These are phyloP conservation scores for Phlyctochytrium planicorne DNA, from an alignment of 192 early-diverging fungal species.

Conservation along the genomic window DNA sequence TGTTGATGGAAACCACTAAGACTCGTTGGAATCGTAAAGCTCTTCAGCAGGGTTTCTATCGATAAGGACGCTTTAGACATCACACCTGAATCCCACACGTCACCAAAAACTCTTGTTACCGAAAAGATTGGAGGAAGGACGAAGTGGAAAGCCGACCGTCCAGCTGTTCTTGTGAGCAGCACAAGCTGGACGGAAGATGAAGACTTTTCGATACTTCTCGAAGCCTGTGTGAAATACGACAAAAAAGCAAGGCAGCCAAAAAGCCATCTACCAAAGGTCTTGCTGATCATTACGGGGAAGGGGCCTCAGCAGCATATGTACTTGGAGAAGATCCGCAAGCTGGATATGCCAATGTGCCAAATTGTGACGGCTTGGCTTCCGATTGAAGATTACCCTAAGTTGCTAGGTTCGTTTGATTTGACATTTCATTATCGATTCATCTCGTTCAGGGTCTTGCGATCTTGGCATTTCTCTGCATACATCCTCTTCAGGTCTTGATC, in stretches of 20 bases:
- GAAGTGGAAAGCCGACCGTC: slow-evolving; percentile 49
- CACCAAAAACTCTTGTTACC: background rate
- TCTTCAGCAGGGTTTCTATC: no score
- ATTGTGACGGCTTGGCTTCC: slow-evolving; percentile 82
- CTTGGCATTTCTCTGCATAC: slow-evolving; percentile 91
- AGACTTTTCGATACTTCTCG: slow-evolving; percentile 82
- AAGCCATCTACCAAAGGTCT: slow-evolving; percentile 38
- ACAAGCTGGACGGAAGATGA: slow-evolving; percentile 97
- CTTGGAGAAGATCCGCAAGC: slow-evolving; percentile 57
- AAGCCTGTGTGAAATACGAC: slow-evolving; percentile 52
- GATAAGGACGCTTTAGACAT: no score
- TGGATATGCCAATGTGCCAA: slow-evolving; percentile 50
- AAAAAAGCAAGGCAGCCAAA: slow-evolving; percentile 21
- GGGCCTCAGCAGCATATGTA: slow-evolving; percentile 78
- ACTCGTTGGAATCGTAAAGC: no score
- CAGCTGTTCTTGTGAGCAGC: slow-evolving; percentile 79
- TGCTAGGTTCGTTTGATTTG: slow-evolving; percentile 61
- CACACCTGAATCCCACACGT: no score
- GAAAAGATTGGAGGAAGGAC: background rate
- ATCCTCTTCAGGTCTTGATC: slow-evolving; percentile 90
- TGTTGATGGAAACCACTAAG: no score
- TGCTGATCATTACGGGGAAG: slow-evolving; percentile 90
- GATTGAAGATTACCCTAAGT: slow-evolving; percentile 77
- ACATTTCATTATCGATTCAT: background rate
- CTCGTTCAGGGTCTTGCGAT: slow-evolving; percentile 74